Evolutionary conservation across 2,329 filamentous ascomycete species (phyloP).

Genomic region (Fusarium poae): DNA sequence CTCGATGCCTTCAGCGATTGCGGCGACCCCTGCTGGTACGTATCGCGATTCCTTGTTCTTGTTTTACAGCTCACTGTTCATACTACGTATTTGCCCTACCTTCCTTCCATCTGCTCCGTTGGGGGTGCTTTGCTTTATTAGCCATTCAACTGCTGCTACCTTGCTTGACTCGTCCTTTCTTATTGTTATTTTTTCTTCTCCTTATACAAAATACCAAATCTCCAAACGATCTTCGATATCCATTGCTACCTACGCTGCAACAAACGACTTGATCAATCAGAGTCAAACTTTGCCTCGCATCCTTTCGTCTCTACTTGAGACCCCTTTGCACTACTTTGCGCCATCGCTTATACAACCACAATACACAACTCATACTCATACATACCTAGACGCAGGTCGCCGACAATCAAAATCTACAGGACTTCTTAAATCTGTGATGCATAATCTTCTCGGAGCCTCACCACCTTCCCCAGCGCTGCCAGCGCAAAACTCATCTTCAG

Average conservation of each 20-base stretch:
- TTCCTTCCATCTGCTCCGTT: slow-evolving; percentile 10
- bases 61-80: slow-evolving; percentile 28
- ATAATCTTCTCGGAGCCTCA: slow-evolving; percentile 56
- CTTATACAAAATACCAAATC: slow-evolving; percentile 22
- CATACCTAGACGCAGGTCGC: slow-evolving; percentile 49
- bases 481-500: slow-evolving; percentile 48
- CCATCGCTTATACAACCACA: slow-evolving; percentile 27
- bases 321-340: slow-evolving; percentile 12
- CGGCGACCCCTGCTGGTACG: slow-evolving; percentile 49
- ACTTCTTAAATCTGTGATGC: slow-evolving; percentile 62
- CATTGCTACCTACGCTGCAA: slow-evolving; percentile 19
- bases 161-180: slow-evolving; percentile 3
- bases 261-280: slow-evolving; percentile 10
- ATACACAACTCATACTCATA: slow-evolving; percentile 25
- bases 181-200: slow-evolving; percentile 22
- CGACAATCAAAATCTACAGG: slow-evolving; percentile 58
- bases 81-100: slow-evolving; percentile 37
- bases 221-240: slow-evolving; percentile 33
- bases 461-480: slow-evolving; percentile 48
- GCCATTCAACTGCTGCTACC: slow-evolving; percentile 38
- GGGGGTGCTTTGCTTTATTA: slow-evolving; percentile 38
- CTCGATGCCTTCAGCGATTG: slow-evolving; percentile 51
- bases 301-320: slow-evolving; percentile 16
- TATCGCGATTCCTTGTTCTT: slow-evolving; percentile 43
- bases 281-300: slow-evolving; percentile 8